These are phyloP conservation scores for Neurospora sp. DNA, from an alignment of 495 filamentous ascomycete species.

Conservation along the genomic window DNA sequence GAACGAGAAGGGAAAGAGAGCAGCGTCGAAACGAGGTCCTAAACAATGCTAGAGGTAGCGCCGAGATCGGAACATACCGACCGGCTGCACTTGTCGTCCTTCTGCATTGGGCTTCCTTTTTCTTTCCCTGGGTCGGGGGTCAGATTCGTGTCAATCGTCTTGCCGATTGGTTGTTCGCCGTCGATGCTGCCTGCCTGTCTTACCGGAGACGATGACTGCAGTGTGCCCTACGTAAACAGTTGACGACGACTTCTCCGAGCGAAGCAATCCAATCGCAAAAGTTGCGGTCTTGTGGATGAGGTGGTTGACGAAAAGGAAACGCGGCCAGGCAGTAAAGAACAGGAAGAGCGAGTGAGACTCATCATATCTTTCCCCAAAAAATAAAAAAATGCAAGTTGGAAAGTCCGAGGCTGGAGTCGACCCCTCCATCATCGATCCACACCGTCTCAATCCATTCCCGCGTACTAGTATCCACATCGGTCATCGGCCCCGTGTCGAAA, in stretches of 20 bases:
- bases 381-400: neutral
- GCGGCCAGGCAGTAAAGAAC: neutral
- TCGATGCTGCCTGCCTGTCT: neutral
- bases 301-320: neutral
- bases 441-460: neutral
- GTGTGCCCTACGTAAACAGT: neutral
- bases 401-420: neutral
- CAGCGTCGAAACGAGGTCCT: neutral
- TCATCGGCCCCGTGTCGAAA: neutral
- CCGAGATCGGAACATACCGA: neutral
- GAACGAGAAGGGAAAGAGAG: neutral
- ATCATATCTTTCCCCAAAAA: neutral
- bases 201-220: neutral
- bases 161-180: neutral
- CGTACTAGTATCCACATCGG: neutral
- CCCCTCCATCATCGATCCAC: neutral
- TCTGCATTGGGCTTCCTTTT: neutral
- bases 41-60: neutral
- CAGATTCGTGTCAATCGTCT: neutral
- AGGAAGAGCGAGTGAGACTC: neutral
- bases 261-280: neutral
- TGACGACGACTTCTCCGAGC: neutral
- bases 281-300: too few relatives aligned
- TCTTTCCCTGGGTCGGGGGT: neutral
- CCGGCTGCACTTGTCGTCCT: neutral